Percentiles rank a stretch among this genome's conserved stretches.
Evolutionary conservation across 2,329 filamentous ascomycete species (phyloP).

Genomic region (Mollisia scopiformis): DNA sequence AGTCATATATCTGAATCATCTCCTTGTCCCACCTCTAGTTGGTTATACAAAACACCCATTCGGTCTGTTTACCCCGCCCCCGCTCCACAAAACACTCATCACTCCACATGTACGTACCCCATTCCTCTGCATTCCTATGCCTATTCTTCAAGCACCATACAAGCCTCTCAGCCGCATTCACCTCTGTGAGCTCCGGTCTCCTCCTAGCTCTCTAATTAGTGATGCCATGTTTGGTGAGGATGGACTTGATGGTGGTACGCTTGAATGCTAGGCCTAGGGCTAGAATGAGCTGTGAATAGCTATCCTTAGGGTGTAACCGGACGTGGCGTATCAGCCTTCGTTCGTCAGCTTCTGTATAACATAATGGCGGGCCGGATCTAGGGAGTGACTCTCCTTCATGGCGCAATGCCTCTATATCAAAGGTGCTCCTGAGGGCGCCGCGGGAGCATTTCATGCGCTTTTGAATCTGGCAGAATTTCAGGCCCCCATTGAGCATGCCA

Average conservation of each 20-base stretch:
- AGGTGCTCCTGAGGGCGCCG: too few relatives aligned
- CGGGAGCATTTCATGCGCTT: too few relatives aligned
- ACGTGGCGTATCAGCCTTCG: too few relatives aligned
- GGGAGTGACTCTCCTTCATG: too few relatives aligned
- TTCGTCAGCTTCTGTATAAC: too few relatives aligned
- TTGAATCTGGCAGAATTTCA: too few relatives aligned
- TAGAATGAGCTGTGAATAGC: neutral
- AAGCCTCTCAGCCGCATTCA: neutral
- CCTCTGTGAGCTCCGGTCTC: neutral
- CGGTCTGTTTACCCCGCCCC: neutral
- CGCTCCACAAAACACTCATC: conserved; percentile 6
- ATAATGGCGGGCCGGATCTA: too few relatives aligned
- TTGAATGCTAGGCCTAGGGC: neutral
- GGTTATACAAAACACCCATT: neutral
- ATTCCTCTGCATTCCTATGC: neutral
- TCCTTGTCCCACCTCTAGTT: neutral
- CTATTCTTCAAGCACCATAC: conserved; percentile 2
- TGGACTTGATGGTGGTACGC: neutral
- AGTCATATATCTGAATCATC: neutral
- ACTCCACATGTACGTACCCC: conserved; percentile 7
- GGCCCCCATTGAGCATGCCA: too few relatives aligned
- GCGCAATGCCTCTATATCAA: too few relatives aligned
- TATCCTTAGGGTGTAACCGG: conserved; percentile 1
- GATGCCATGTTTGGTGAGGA: neutral
- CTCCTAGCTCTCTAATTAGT: neutral